Percentiles rank a stretch among this genome's conserved stretches.
phyloP scores from a whole-genome alignment of 2,329 filamentous ascomycete genomes.

The Sclerotinia subarctica region DNA sequence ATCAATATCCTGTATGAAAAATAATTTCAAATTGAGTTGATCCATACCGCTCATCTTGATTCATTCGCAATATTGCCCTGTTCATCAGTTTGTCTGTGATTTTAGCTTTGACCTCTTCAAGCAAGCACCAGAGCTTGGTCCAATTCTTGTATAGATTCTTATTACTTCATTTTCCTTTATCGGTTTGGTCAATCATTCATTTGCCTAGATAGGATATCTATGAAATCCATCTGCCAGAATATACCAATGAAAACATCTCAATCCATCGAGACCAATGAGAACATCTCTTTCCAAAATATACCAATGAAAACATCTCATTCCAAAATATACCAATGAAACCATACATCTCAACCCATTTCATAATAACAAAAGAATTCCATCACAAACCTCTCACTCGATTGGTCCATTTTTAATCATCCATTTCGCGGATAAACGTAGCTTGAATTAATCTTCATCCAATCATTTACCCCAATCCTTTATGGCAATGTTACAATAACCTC shows the following conservation, averaged over 20 bases:
- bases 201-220: too few species aligned
- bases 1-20: too few species aligned
- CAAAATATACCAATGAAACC: neutral
- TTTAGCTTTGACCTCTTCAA: too few species aligned
- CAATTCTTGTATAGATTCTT: too few species aligned
- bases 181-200: too few species aligned
- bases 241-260: neutral
- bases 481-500: conserved; percentile 4
- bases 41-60: too few species aligned
- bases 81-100: too few species aligned
- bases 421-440: neutral
- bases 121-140: too few species aligned
- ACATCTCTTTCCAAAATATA: neutral
- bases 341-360: neutral
- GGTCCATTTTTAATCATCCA: neutral
- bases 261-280: too few species aligned
- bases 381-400: neutral
- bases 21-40: too few species aligned
- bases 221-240: neutral
- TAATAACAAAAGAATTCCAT: neutral
- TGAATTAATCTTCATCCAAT: conserved; percentile 1
- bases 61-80: too few species aligned
- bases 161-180: too few species aligned
- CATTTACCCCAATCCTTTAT: neutral
- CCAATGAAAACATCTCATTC: neutral